phyloP scores from a whole-genome alignment of 225 moss, liverwort and hornwort species.

The Ulota crispa region DNA sequence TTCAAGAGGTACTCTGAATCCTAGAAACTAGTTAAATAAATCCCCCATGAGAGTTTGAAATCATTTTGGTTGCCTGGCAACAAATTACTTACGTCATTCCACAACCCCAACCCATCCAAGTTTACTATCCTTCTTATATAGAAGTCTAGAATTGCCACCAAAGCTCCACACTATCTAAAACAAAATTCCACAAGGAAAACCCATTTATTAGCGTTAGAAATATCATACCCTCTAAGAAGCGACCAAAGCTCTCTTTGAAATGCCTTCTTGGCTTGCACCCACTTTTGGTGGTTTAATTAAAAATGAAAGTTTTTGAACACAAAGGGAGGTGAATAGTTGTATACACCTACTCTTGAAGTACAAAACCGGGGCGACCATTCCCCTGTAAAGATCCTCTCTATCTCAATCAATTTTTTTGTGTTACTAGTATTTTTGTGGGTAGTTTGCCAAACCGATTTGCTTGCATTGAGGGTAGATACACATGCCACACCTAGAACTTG shows the following conservation, averaged over 20 bases:
- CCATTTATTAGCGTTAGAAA: not conserved
- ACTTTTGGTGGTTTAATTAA: too few species aligned
- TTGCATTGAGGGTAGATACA: too few species aligned
- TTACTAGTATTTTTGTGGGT: too few species aligned
- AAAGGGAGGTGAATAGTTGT: too few species aligned
- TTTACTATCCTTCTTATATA: not conserved
- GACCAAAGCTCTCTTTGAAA: constrained; percentile 85
- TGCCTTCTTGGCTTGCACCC: too few species aligned
- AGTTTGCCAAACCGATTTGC: too few species aligned
- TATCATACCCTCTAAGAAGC: constrained; percentile 69
- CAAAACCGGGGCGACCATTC: too few species aligned
- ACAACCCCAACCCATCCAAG: not conserved
- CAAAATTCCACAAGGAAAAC: not conserved
- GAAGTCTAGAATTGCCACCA: not conserved
- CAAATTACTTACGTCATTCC: constrained; percentile 2
- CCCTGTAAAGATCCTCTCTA: too few species aligned
- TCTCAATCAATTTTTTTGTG: too few species aligned
- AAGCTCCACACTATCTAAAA: not conserved
- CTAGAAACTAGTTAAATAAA: not conserved
- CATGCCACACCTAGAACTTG: too few species aligned
- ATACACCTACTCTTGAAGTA: too few species aligned
- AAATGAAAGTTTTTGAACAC: too few species aligned
- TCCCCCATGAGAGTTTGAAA: not conserved
- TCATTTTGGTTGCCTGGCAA: not conserved
- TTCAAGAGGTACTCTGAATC: constrained; percentile 5